Conservation (phyloP, 768 basidiomycete species). For the Psilocybe cubensis region DNA sequence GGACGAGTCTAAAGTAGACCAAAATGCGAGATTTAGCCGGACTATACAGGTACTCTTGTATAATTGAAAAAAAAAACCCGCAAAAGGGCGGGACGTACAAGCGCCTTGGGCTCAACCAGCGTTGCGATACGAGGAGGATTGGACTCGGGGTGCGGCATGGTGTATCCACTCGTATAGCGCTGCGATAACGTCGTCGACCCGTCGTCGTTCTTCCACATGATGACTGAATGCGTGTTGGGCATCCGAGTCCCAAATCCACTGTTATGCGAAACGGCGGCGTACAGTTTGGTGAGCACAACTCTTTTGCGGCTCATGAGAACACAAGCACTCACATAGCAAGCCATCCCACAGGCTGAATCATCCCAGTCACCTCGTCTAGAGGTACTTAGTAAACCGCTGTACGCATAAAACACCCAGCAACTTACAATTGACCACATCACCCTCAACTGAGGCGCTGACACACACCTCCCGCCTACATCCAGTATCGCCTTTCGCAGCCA, state of each 20-base stretch:
- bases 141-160: constrained; percentile 46
- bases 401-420: constrained; percentile 1
- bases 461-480: constrained; percentile 48
- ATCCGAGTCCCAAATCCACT: constrained; percentile 57
- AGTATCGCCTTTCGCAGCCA: constrained; percentile 45
- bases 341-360: constrained; percentile 50
- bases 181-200: constrained; percentile 63
- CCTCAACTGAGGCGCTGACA: constrained; percentile 48
- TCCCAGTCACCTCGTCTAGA: constrained; percentile 48
- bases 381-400: not conserved
- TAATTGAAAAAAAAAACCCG: no score
- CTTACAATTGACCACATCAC: constrained; percentile 49
- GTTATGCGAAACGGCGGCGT: constrained; percentile 7
- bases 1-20: constrained; percentile 18
- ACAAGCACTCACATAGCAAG: constrained; percentile 47
- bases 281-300: constrained; percentile 4
- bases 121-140: constrained; percentile 51
- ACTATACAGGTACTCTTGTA: not conserved
- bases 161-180: constrained; percentile 48
- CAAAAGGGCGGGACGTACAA: constrained; percentile 31
- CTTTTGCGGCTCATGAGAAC: not conserved
- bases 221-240: constrained; percentile 57
- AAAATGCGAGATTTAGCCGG: constrained; percentile 2
- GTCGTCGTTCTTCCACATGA: constrained; percentile 54
- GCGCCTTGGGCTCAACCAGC: constrained; percentile 34